Evolutionary conservation across 2,329 filamentous ascomycete species (phyloP).

Genomic region (Claviceps sp.): DNA sequence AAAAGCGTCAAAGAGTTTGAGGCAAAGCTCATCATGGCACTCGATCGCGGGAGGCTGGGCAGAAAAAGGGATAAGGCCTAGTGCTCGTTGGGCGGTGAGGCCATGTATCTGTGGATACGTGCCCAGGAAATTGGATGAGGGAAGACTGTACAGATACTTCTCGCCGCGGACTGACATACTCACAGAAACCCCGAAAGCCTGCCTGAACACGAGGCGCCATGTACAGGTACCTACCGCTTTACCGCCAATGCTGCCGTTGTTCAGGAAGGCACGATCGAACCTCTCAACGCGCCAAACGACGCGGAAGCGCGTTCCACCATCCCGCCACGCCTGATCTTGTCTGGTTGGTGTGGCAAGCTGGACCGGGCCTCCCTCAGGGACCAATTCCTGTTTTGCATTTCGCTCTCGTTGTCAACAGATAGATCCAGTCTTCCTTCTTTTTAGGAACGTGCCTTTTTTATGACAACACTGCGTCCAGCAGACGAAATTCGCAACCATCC

Average conservation of each 20-base stretch:
- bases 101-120: not conserved
- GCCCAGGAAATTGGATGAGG: too few species aligned
- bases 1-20: not conserved
- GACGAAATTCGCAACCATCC: not conserved
- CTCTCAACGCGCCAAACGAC: constrained; percentile 18
- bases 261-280: constrained; percentile 5
- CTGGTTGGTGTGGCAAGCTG: not conserved
- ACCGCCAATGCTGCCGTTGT: not conserved
- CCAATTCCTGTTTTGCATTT: not conserved
- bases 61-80: constrained; percentile 8
- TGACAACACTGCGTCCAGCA: not conserved
- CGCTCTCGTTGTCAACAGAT: not conserved
- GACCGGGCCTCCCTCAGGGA: not conserved
- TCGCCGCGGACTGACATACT: not conserved
- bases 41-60: constrained; percentile 6
- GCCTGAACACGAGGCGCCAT: not conserved
- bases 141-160: not conserved
- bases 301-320: constrained; percentile 15
- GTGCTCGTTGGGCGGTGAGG: constrained; percentile 7
- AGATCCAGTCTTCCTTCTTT: not conserved
- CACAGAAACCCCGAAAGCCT: too few species aligned
- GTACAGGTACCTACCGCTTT: not conserved
- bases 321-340: not conserved
- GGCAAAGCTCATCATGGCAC: constrained; percentile 9
- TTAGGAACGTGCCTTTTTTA: not conserved